A percentile compares a stretch with the other conserved stretches of the same genome.
Evolutionary conservation across 2,329 filamentous ascomycete species (phyloP).

Genomic region (Orbilia quercus): DNA sequence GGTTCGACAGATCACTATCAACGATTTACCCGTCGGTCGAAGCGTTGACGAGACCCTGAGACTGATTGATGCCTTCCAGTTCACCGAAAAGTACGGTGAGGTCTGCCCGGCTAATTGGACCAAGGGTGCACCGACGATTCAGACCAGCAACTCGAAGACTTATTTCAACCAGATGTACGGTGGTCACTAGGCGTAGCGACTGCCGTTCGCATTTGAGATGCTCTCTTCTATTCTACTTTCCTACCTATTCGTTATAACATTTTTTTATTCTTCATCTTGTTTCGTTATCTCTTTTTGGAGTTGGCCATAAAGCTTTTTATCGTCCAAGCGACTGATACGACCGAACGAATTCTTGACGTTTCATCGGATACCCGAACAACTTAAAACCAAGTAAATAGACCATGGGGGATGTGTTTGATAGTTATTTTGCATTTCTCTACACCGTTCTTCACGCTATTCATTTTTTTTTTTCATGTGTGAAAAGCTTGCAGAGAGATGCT

Average conservation of each 20-base stretch:
- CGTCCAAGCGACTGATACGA: conserved; percentile 41
- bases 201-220: neutral
- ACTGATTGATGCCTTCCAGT: conserved; percentile 67
- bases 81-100: conserved; percentile 64
- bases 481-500: no score
- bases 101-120: conserved; percentile 68
- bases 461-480: neutral
- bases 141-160: conserved; percentile 67
- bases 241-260: conserved; percentile 15
- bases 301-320: conserved; percentile 41
- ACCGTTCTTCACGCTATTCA: neutral
- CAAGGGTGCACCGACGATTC: conserved; percentile 66
- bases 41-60: conserved; percentile 74
- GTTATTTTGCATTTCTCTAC: conserved; percentile 16
- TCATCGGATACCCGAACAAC: conserved; percentile 44
- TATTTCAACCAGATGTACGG: conserved; percentile 64
- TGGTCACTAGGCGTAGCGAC: conserved; percentile 25
- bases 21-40: conserved; percentile 74
- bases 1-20: conserved; percentile 73
- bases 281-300: conserved; percentile 22
- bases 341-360: conserved; percentile 21
- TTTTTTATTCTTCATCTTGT: conserved; percentile 15
- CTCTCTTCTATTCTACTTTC: conserved; percentile 6
- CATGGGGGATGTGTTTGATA: conserved; percentile 45
- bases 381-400: conserved; percentile 39